These are phyloP conservation scores for Aspergillus ibericus DNA, from an alignment of 2,329 filamentous ascomycete species.

Conservation along the genomic window DNA sequence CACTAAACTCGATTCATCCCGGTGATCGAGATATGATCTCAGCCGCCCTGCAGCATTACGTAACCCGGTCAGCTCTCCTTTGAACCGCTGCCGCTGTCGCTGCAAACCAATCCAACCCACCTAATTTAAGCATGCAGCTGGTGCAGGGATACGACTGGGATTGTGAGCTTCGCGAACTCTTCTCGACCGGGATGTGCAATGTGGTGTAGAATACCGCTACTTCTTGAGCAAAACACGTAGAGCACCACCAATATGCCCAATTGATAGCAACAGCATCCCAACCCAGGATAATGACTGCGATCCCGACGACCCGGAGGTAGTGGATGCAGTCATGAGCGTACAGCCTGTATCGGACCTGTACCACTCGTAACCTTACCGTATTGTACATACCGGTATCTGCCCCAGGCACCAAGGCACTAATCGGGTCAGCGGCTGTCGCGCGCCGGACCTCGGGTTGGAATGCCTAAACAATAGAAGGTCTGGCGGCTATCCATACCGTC, in stretches of 20 bases:
- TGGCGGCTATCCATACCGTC: neutral
- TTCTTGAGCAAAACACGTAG: too few species aligned
- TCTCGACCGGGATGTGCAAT: neutral
- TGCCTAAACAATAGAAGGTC: neutral
- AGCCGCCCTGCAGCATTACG: conserved; percentile 15
- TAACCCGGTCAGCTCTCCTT: conserved; percentile 6
- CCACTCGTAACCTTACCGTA: neutral
- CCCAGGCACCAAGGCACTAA: neutral
- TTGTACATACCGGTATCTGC: neutral
- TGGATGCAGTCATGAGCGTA: neutral
- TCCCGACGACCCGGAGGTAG: neutral
- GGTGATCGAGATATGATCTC: conserved; percentile 8
- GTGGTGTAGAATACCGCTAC: neutral
- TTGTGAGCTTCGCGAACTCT: neutral
- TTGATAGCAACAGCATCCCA: neutral
- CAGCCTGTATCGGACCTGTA: neutral
- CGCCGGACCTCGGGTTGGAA: neutral
- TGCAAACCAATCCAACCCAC: neutral
- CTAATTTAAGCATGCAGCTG: conserved; percentile 8
- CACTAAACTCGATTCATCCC: neutral
- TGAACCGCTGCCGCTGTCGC: neutral
- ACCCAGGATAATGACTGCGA: too few species aligned
- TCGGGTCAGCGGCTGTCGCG: neutral
- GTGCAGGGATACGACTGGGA: neutral
- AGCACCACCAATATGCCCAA: neutral